A percentile compares a stretch with the other conserved stretches of the same genome.
Conservation (phyloP, 176 grass and related monocot species). For the Cenchrus purpureus region DNA sequence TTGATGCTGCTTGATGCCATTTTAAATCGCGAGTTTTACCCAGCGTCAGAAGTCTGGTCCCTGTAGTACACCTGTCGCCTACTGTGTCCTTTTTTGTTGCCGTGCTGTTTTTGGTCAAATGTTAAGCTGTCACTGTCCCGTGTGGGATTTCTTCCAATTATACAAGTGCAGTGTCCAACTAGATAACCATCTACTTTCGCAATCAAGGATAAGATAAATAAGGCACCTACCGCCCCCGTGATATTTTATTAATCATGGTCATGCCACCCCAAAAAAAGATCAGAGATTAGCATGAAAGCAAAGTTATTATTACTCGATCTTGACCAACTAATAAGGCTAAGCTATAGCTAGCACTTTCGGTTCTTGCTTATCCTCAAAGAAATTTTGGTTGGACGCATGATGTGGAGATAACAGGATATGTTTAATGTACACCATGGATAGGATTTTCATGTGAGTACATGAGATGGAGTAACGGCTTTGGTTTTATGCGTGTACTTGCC, state of each 20-base stretch:
- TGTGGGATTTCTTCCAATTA: neutral
- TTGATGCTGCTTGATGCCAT: neutral
- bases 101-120: slow-evolving; percentile 20
- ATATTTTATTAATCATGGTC: slow-evolving; percentile 29
- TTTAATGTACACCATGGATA: neutral
- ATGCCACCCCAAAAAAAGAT: neutral
- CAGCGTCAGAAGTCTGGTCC: neutral
- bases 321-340: slow-evolving; percentile 20
- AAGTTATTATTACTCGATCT: slow-evolving; percentile 34
- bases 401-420: neutral
- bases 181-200: slow-evolving; percentile 24
- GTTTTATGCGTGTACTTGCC: too few relatives aligned
- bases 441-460: neutral
- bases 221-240: slow-evolving; percentile 8
- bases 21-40: neutral
- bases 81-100: neutral
- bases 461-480: neutral
- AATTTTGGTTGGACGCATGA: slow-evolving; percentile 13
- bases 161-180: slow-evolving; percentile 30
- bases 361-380: slow-evolving; percentile 55
- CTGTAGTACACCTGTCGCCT: neutral
- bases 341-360: slow-evolving; percentile 19
- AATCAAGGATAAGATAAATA: slow-evolving; percentile 47
- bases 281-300: slow-evolving; percentile 30
- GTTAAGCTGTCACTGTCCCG: neutral